Evolutionary conservation across 305 asterid species (phyloP).

Genomic region (Plantago rigida): DNA sequence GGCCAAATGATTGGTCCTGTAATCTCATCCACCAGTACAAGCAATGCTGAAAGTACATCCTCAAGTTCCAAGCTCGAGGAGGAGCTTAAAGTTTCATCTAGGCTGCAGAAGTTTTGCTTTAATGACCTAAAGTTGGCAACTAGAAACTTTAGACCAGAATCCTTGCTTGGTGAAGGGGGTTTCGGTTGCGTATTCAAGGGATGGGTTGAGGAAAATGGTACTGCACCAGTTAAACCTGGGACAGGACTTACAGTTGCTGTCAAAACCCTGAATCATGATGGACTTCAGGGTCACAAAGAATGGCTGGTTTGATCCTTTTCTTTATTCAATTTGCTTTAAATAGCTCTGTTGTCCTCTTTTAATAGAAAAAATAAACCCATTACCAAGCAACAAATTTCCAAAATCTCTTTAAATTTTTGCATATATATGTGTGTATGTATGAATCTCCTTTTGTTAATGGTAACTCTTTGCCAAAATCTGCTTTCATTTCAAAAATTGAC

Average conservation of each 20-base stretch:
- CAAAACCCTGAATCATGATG: conserved; percentile 87
- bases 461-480: too few relatives aligned
- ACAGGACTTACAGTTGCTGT: conserved; percentile 95
- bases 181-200: conserved; percentile 94
- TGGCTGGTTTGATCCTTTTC: conserved; percentile 69
- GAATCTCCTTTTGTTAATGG: too few relatives aligned
- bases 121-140: conserved; percentile 81
- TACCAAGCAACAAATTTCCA: not conserved
- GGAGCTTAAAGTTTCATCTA: conserved; percentile 72
- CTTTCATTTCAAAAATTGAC: not conserved
- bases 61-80: conserved; percentile 70
- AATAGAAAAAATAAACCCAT: not conserved
- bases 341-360: conserved; percentile 15
- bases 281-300: conserved; percentile 97
- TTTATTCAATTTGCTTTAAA: conserved; percentile 18
- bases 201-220: conserved; percentile 91
- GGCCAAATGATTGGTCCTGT: conserved; percentile 54
- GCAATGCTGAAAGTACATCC: conserved; percentile 63
- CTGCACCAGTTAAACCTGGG: conserved; percentile 94
- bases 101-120: conserved; percentile 70
- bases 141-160: conserved; percentile 82
- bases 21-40: conserved; percentile 58
- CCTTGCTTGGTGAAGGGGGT: conserved; percentile 96
- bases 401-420: too few relatives aligned
- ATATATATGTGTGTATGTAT: too few relatives aligned